Percentiles rank a stretch among this genome's conserved stretches.
Evolutionary conservation across 2,329 filamentous ascomycete species (phyloP).

Genomic region (Sporothrix pallida): DNA sequence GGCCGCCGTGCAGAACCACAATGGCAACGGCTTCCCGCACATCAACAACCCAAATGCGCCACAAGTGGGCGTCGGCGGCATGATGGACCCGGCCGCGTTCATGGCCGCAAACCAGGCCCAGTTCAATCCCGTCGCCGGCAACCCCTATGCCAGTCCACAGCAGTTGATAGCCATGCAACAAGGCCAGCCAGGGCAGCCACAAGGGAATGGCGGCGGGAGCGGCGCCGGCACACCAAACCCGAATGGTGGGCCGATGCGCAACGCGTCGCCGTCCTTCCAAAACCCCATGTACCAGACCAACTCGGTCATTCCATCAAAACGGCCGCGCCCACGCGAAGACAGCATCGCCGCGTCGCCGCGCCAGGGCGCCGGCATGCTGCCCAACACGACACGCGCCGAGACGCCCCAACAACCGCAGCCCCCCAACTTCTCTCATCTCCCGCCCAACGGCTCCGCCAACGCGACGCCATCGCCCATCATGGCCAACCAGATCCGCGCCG

Average conservation of each 20-base stretch:
- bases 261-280: slow-evolving; percentile 72
- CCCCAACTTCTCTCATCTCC: slow-evolving; percentile 77
- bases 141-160: slow-evolving; percentile 63
- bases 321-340: slow-evolving; percentile 80
- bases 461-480: slow-evolving; percentile 93
- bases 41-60: slow-evolving; percentile 64
- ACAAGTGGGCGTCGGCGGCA: slow-evolving; percentile 53
- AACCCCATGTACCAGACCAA: slow-evolving; percentile 83
- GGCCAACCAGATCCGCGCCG: slow-evolving; percentile 75
- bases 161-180: slow-evolving; percentile 71
- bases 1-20: slow-evolving; percentile 69
- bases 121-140: slow-evolving; percentile 46
- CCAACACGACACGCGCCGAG: slow-evolving; percentile 80
- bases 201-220: background rate
- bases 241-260: slow-evolving; percentile 47
- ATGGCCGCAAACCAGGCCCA: slow-evolving; percentile 55
- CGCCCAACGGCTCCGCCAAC: slow-evolving; percentile 78
- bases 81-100: slow-evolving; percentile 70
- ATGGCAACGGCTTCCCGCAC: slow-evolving; percentile 71
- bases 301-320: slow-evolving; percentile 86
- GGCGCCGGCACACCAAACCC: background rate
- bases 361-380: slow-evolving; percentile 73
- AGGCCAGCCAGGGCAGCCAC: background rate
- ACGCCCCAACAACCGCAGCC: slow-evolving; percentile 76
- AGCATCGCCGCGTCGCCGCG: slow-evolving; percentile 82